Evolutionary conservation across 2,329 filamentous ascomycete species (phyloP), one percentile per base, ranked within the genome.

Genomic region (Didymella glomerata): DNA sequence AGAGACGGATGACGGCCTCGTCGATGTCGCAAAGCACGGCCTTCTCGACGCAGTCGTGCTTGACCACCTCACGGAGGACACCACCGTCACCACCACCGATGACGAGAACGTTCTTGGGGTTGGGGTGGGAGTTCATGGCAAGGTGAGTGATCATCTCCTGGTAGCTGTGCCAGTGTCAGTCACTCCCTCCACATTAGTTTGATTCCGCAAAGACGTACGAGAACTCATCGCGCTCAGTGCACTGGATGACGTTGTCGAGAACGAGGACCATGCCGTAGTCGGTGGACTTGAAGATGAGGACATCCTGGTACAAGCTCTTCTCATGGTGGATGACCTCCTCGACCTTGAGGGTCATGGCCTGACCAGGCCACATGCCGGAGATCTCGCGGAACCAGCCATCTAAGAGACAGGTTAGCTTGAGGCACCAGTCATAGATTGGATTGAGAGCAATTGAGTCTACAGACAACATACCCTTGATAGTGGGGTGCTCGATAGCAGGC

Each of bases 331-430:
- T 86, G 76, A 99, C 89, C 85, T 97, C 92, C 80, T 99, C 94
- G 81, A 99, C 95, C 68, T 78, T 75, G 63, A 78, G 90, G 71
- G 91, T 97, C 94, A 98, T 98, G 79, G 95, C 95, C 85, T 98
- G 95, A 79, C 95, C 92, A 64, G 95, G 94, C 95, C 95, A 99
- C 94, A 99, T 98, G 77, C 95, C 85, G 72, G 91, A 96, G 83
- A 97, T 93, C 84, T 99, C 95, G 81, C 93, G 91, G 90, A 99
- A 99, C 95, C 95, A 99, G 84, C 94, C 95, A 97, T 98, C 95
- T 97, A 70, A 50, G 62, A 58, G 57, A 50, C 54, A 4, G n/a
- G 41, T 68, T 40, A 66, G 61, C 38, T 22, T n/a, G 42, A 10
- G 13, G 22, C 7, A 14, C 25, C n/a, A 24, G 25, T 38, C 20